These are phyloP conservation scores for Malus asiatica DNA, from an alignment of 306 rosid genomes.

Conservation along the genomic window DNA sequence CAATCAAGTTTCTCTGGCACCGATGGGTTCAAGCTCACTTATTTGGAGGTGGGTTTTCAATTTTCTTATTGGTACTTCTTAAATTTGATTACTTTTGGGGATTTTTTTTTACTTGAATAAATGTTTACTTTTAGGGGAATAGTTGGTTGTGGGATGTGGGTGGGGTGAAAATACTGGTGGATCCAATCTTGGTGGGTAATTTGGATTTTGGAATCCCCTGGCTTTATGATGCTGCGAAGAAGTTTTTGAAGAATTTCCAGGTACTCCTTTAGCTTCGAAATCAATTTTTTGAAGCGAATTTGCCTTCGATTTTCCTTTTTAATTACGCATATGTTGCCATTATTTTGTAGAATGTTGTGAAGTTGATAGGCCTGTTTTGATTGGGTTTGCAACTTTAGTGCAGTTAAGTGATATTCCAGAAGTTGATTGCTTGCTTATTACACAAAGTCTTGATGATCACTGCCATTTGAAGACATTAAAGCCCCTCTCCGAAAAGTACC, in stretches of 20 bases:
- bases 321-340: neutral
- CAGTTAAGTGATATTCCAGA: constrained; percentile 91
- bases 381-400: constrained; percentile 30
- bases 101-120: constrained; percentile 4
- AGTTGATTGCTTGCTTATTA: constrained; percentile 67
- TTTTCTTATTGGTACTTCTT: constrained; percentile 10
- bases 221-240: constrained; percentile 94
- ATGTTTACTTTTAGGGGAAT: constrained; percentile 52
- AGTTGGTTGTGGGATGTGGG: constrained; percentile 84
- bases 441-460: constrained; percentile 96
- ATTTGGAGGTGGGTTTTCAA: constrained; percentile 64
- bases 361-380: constrained; percentile 23
- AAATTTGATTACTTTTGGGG: constrained; percentile 11
- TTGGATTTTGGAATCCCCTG: constrained; percentile 96
- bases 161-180: constrained; percentile 66
- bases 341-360: neutral
- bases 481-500: constrained; percentile 63
- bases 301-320: neutral
- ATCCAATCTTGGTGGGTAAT: constrained; percentile 89
- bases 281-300: neutral
- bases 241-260: constrained; percentile 61
- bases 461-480: constrained; percentile 87
- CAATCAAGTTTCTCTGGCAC: constrained; percentile 42
- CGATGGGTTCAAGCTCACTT: constrained; percentile 64
- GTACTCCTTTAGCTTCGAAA: constrained; percentile 23